These are phyloP conservation scores for Exophiala viscosa DNA, from an alignment of 2,329 filamentous ascomycete species.

Conservation along the genomic window DNA sequence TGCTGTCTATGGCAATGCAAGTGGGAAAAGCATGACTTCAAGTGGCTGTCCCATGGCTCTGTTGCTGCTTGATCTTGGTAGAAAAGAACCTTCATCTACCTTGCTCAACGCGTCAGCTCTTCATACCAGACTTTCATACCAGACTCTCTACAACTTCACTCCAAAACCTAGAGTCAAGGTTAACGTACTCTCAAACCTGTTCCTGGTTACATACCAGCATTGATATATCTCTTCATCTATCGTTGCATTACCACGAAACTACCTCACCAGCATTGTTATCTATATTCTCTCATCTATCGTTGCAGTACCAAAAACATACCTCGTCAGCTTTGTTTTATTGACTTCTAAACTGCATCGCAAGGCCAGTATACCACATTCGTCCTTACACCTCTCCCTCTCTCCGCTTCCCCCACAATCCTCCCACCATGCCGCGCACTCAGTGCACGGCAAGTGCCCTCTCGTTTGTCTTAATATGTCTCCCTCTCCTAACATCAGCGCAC, in stretches of 20 bases:
- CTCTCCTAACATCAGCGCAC: constrained; percentile 36
- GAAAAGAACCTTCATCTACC: constrained; percentile 6
- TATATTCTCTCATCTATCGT: no score
- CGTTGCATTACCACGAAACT: no score
- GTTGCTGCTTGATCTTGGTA: constrained; percentile 8
- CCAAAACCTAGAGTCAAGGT: no score
- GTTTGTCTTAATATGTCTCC: constrained; percentile 19
- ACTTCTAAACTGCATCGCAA: neutral
- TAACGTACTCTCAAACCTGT: no score
- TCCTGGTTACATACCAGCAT: no score
- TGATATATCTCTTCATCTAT: no score
- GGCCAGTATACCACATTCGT: neutral
- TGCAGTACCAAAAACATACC: no score
- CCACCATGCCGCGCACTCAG: constrained; percentile 12
- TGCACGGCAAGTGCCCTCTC: constrained; percentile 10
- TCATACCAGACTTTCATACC: neutral
- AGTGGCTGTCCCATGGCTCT: constrained; percentile 3
- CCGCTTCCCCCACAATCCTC: neutral
- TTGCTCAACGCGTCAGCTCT: neutral
- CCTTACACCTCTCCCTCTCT: neutral
- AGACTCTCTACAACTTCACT: constrained; percentile 3
- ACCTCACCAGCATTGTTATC: no score
- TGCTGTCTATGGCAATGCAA: constrained; percentile 4
- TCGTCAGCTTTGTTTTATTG: neutral
- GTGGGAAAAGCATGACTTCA: neutral